A percentile compares a stretch with the other conserved stretches of the same genome.
Evolutionary conservation across 179 eudicot genomes (phyloP).

Genomic region (Patellifolia procumbens): DNA sequence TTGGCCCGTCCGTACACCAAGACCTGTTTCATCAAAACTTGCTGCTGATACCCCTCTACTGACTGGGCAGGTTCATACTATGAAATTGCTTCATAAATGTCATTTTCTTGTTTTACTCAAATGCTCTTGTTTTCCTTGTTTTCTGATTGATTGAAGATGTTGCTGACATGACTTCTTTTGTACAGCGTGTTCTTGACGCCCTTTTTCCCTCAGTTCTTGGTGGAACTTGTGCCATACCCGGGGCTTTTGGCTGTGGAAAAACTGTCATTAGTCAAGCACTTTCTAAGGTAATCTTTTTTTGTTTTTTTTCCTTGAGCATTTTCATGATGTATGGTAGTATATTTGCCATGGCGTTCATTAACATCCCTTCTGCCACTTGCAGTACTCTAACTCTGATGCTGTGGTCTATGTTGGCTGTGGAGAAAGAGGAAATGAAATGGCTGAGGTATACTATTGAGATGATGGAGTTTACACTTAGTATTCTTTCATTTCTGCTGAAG

Average conservation of each 20-base stretch:
- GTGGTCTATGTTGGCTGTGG: constrained; percentile 99
- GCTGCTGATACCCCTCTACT: constrained; percentile 99
- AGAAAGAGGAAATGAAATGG: constrained; percentile 99
- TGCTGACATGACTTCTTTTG: constrained; percentile 14
- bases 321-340: neutral
- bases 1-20: constrained; percentile 98
- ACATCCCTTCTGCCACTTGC: constrained; percentile 34
- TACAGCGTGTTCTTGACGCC: constrained; percentile 98
- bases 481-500: constrained; percentile 12
- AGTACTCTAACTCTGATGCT: constrained; percentile 98
- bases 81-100: constrained; percentile 6
- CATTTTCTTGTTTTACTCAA: neutral
- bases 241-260: constrained; percentile 99
- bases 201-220: constrained; percentile 99
- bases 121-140: neutral
- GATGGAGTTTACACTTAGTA: constrained; percentile 1
- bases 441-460: constrained; percentile 64
- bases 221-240: constrained; percentile 99
- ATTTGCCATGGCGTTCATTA: constrained; percentile 10
- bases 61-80: constrained; percentile 79
- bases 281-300: constrained; percentile 64
- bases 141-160: constrained; percentile 7
- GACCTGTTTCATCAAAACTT: constrained; percentile 96
- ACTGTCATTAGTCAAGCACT: constrained; percentile 99
- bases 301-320: neutral